A percentile compares a stretch with the other conserved stretches of the same genome.
Evolutionary conservation across 495 filamentous ascomycete genomes (phyloP).

Genomic region (Hypoxylon lienhwacheense): DNA sequence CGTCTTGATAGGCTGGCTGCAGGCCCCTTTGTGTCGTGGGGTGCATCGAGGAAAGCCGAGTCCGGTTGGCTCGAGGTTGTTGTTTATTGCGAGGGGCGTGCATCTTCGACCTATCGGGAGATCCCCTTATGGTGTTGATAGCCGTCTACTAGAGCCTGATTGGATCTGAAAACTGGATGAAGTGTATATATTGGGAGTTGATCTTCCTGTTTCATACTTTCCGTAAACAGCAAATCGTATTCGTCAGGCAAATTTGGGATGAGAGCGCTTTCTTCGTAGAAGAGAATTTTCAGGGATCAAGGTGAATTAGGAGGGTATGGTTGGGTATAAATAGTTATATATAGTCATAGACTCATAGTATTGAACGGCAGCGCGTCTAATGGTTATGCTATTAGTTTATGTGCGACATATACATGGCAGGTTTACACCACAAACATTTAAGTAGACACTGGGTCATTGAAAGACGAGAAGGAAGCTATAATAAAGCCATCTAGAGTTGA

Average conservation of each 20-base stretch:
- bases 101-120: conserved; percentile 17
- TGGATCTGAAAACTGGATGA: not conserved
- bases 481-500: no score
- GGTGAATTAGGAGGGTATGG: not conserved
- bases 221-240: no score
- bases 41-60: conserved; percentile 5
- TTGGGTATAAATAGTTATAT: not conserved
- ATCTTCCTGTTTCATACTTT: no score
- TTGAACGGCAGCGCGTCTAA: no score
- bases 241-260: no score
- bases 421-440: no score
- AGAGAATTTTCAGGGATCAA: no score
- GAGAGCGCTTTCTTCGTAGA: no score
- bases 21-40: conserved; percentile 25
- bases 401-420: no score
- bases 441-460: no score
- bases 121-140: not conserved
- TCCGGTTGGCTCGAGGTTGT: conserved; percentile 17
- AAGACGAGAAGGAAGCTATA: no score
- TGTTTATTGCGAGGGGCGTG: conserved; percentile 30
- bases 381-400: not conserved
- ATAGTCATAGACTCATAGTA: no score
- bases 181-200: not conserved
- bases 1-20: conserved; percentile 28
- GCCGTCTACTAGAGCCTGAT: not conserved